phyloP scores from a whole-genome alignment of 345 rosid genomes.

The Aquilaria sinensis region DNA sequence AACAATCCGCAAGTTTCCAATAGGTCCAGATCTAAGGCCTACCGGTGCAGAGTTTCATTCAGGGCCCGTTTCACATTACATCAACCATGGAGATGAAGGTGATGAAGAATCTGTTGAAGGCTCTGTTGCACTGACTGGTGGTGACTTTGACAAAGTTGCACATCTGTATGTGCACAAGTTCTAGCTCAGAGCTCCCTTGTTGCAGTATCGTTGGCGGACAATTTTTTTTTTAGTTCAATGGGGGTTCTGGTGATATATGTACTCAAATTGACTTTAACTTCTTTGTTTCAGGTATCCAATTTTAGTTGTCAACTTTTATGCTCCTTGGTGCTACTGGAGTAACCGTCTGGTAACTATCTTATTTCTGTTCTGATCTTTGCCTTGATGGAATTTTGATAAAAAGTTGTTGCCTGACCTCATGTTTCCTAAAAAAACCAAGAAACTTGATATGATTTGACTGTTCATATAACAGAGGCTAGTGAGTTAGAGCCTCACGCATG shows the following conservation, averaged over 20 bases:
- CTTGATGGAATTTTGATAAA: background rate
- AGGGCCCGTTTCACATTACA: conserved; percentile 38
- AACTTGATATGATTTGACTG: no score
- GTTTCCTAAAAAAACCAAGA: background rate
- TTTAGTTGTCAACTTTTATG: conserved; percentile 86
- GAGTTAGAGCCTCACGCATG: no score
- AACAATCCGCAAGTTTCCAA: conserved; percentile 86
- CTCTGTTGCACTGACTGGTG: conserved; percentile 43
- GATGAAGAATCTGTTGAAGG: conserved; percentile 65
- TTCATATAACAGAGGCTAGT: no score
- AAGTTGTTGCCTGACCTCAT: background rate
- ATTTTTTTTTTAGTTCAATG: conserved; percentile 6
- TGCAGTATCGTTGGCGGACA: background rate
- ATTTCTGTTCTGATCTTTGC: background rate
- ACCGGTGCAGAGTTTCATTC: conserved; percentile 89
- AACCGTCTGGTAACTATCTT: conserved; percentile 69
- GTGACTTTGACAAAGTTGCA: conserved; percentile 60
- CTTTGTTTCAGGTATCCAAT: conserved; percentile 70
- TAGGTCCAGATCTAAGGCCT: conserved; percentile 67
- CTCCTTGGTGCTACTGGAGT: conserved; percentile 99
- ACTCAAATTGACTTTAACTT: conserved; percentile 14
- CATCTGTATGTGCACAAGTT: conserved; percentile 60
- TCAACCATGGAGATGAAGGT: conserved; percentile 83
- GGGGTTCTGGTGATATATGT: background rate
- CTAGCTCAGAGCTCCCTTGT: background rate